A percentile compares a stretch with the other conserved stretches of the same genome.
phyloP scores from a whole-genome alignment of 176 grass and related monocot species.

The Cymbopogon citratus region DNA sequence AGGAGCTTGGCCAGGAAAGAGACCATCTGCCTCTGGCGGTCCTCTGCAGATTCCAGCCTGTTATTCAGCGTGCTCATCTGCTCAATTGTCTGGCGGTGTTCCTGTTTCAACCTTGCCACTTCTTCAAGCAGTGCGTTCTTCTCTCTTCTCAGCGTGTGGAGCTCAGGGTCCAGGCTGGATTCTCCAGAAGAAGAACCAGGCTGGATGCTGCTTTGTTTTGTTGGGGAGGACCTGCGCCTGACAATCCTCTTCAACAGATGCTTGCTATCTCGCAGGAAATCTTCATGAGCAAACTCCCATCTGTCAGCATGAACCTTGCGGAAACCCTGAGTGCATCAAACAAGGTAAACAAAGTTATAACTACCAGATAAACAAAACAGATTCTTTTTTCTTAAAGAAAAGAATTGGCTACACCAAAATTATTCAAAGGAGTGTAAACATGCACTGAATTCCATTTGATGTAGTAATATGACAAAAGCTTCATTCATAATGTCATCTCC shows the following conservation, averaged over 20 bases:
- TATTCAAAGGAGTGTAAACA: neutral
- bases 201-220: conserved; percentile 47
- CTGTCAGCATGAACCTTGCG: conserved; percentile 80
- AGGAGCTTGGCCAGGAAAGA: conserved; percentile 83
- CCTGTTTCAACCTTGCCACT: conserved; percentile 56
- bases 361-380: neutral
- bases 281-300: conserved; percentile 96
- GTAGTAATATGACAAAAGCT: neutral
- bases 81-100: conserved; percentile 56
- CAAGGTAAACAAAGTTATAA: conserved; percentile 16
- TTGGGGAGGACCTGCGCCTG: conserved; percentile 59
- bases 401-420: neutral
- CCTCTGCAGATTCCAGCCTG: conserved; percentile 60
- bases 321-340: conserved; percentile 59
- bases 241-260: conserved; percentile 72
- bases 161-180: conserved; percentile 50
- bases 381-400: neutral
- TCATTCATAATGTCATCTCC: neutral
- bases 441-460: neutral
- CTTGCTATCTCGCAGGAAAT: conserved; percentile 64
- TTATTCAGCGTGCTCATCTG: conserved; percentile 69
- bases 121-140: conserved; percentile 54
- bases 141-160: conserved; percentile 57
- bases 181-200: conserved; percentile 40
- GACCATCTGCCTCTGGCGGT: conserved; percentile 82